These are phyloP conservation scores for Clonostachys rhizophaga DNA, from an alignment of 2,329 filamentous ascomycete species.

Conservation along the genomic window DNA sequence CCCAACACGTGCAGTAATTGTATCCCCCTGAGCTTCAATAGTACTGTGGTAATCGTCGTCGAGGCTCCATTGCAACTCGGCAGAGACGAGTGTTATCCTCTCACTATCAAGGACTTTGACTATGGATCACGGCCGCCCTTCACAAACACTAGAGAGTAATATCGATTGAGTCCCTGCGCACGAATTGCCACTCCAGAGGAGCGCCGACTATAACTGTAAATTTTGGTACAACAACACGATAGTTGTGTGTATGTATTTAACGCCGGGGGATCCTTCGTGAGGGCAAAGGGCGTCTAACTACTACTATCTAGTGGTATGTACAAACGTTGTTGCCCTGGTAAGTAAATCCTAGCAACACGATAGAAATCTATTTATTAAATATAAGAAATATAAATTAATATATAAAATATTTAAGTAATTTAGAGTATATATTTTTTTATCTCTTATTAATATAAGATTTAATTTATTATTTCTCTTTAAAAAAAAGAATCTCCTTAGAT, in stretches of 20 bases:
- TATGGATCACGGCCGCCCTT: conserved; percentile 1
- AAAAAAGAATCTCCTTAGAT: no score
- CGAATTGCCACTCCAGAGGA: conserved; percentile 14
- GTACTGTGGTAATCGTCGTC: conserved; percentile 2
- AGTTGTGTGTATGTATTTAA: conserved; percentile 5
- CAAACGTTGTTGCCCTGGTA: no score
- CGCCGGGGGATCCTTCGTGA: no score
- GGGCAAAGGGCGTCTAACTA: no score
- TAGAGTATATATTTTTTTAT: no score
- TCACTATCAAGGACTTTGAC: conserved; percentile 4
- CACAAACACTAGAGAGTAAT: conserved; percentile 16
- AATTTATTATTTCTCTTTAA: no score
- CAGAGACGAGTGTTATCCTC: conserved; percentile 1
- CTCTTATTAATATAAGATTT: no score
- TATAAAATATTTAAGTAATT: no score
- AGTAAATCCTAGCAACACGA: no score
- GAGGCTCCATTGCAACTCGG: conserved; percentile 2
- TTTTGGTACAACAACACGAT: conserved; percentile 8
- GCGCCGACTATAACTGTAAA: conserved; percentile 16
- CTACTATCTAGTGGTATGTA: no score
- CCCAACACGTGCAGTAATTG: neutral
- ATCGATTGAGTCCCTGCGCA: conserved; percentile 20
- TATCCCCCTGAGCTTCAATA: neutral
- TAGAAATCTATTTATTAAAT: no score
- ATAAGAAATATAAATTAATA: no score